These are phyloP conservation scores for Nemania sp. DNA, from an alignment of 2,329 filamentous ascomycete species.

Conservation along the genomic window DNA sequence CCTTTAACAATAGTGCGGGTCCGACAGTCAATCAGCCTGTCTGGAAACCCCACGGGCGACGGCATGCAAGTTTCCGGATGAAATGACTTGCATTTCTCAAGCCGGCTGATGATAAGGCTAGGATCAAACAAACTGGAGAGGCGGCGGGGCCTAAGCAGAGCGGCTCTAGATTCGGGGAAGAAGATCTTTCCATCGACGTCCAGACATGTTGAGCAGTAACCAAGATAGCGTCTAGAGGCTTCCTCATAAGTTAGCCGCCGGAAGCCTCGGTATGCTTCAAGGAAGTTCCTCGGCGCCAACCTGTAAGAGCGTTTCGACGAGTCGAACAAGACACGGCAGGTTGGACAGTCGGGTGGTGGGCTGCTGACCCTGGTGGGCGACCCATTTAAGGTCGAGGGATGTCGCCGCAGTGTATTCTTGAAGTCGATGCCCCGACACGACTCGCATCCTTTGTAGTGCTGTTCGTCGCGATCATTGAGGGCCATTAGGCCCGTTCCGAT, in stretches of 20 bases:
- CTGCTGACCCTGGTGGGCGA: neutral
- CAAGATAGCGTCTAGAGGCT: neutral
- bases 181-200: neutral
- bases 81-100: neutral
- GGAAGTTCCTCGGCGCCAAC: neutral
- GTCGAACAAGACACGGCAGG: neutral
- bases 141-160: neutral
- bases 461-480: neutral
- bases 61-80: neutral
- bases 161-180: neutral
- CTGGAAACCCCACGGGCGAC: too few relatives aligned
- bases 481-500: too few relatives aligned
- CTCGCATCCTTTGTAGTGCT: neutral
- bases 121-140: neutral
- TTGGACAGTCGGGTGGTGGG: neutral
- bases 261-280: neutral
- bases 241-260: neutral
- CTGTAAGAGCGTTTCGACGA: neutral
- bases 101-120: neutral
- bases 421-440: neutral
- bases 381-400: neutral
- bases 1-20: too few relatives aligned
- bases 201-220: neutral
- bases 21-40: too few relatives aligned
- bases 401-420: neutral